Base-by-base conservation (phyloP, 179 eudicot species). In the Spergularia azorica region DNA sequence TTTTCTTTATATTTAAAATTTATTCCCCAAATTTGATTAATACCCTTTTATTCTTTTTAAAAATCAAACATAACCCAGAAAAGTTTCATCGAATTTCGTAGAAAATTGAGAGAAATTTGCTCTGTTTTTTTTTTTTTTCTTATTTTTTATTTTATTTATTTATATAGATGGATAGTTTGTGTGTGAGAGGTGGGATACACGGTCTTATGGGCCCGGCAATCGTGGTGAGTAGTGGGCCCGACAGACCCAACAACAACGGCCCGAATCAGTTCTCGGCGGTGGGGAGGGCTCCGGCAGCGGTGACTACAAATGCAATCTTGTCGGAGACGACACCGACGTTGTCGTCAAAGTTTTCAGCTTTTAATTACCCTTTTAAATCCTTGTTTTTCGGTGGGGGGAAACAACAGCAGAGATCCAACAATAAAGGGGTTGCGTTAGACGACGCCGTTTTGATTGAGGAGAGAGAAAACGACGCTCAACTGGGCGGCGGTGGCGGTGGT, bases 401-500 rank as follows among this genome's bases (percentile, higher is more conserved):
- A 26, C 1, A 76, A 62, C 78, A 86, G 71, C 71, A 76, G 72
- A 76, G 83, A 38, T 20, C 80, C 48, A 26, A 70, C 21, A 26
- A 70, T 2, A 80, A 79, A 38, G 84, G 83, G 36, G 85, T 89
- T 6, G 88, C 92, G 13, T 59, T 88, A 3, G 96, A 93, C 80
- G 98, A 91, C 73, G 87, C 91, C 65, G 91, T 90, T 77, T 82
- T 83, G 83, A 85, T 77, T 51, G 92, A 89, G 78, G 85, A 83
- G 20, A 63, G 81, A 76, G 51, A 82, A 77, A 39, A 55, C 63
- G 69, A 77, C 38, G 72, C n/a, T 67, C 18, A 61, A 55, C 60
- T 58, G 50, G 69, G 76, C 72, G 57, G 75, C 5, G 52, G 20
- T 59, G 21, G 39, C 26, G 70, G 55, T 67, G 67, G 78, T 2